Conservation (phyloP, 129 eudicot species). For the Arctium minus region DNA sequence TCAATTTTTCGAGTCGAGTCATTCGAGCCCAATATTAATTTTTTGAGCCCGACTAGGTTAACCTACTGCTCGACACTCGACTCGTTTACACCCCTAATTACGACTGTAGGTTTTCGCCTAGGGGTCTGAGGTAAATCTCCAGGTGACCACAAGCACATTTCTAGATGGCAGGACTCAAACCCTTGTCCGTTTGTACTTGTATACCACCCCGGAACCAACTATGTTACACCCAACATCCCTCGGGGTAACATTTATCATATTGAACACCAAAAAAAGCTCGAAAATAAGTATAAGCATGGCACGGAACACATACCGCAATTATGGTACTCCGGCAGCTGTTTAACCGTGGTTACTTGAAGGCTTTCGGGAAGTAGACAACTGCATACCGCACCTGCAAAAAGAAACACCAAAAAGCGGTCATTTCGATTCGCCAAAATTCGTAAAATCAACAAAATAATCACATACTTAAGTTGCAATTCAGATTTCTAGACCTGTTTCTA, state of each 20-base stretch:
- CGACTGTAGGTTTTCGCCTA: no score
- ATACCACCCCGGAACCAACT: no score
- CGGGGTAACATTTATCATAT: not conserved
- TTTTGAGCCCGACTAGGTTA: no score
- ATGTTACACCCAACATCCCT: not conserved
- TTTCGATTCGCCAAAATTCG: not conserved
- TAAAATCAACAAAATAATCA: not conserved
- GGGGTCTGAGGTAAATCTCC: no score
- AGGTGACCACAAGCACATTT: no score
- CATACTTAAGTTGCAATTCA: not conserved
- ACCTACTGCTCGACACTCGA: no score
- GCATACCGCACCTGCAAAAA: slow-evolving; percentile 52
- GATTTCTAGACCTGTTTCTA: not conserved
- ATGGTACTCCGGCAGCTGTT: slow-evolving; percentile 66
- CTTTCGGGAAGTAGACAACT: slow-evolving; percentile 78
- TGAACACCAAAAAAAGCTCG: not conserved
- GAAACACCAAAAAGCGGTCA: not conserved
- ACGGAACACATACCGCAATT: slow-evolving; percentile 39
- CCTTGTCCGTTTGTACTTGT: no score
- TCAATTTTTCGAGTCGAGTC: not conserved
- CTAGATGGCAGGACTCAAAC: no score
- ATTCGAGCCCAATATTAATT: no score
- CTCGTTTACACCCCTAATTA: no score
- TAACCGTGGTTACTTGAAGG: slow-evolving; percentile 66
- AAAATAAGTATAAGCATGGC: no score